phyloP scores from a whole-genome alignment of 768 basidiomycete species.

The Tricholoma matsutake region DNA sequence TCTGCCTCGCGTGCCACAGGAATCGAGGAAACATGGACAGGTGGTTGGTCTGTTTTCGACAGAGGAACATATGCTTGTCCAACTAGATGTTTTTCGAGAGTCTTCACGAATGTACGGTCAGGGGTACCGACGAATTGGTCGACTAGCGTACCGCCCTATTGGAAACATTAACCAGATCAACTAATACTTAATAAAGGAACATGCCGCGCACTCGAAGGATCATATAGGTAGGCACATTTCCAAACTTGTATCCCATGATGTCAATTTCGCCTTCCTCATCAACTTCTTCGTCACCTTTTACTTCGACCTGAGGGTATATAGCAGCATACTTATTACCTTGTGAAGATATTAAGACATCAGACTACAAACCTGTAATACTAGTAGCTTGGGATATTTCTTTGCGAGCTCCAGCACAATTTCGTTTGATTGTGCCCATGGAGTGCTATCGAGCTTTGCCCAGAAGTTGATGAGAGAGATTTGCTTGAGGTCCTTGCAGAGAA shows the following conservation, averaged over 20 bases:
- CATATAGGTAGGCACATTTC: conserved; percentile 79
- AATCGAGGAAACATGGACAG: conserved; percentile 28
- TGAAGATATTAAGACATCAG: conserved; percentile 50
- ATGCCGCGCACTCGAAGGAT: conserved; percentile 63
- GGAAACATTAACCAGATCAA: not conserved
- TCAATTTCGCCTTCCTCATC: conserved; percentile 91
- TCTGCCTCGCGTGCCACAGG: conserved; percentile 8
- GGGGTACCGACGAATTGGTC: conserved; percentile 79
- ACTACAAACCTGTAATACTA: conserved; percentile 75
- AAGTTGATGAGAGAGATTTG: conserved; percentile 85
- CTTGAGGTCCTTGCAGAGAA: conserved; percentile 73
- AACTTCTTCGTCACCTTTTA: conserved; percentile 77
- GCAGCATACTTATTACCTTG: conserved; percentile 28
- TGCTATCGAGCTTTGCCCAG: conserved; percentile 83
- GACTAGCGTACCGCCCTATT: conserved; percentile 86
- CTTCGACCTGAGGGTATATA: conserved; percentile 62
- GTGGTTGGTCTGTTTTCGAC: conserved; percentile 40
- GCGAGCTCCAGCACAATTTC: conserved; percentile 71
- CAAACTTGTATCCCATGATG: conserved; percentile 64
- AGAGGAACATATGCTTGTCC: conserved; percentile 7
- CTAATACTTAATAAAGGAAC: not conserved
- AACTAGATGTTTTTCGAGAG: conserved; percentile 58
- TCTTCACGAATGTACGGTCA: conserved; percentile 55
- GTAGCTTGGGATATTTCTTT: conserved; percentile 59
- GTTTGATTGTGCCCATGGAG: conserved; percentile 89